These are phyloP conservation scores for Ogataea nitratoaversa DNA, from an alignment of 805 yeast genomes.

Conservation along the genomic window DNA sequence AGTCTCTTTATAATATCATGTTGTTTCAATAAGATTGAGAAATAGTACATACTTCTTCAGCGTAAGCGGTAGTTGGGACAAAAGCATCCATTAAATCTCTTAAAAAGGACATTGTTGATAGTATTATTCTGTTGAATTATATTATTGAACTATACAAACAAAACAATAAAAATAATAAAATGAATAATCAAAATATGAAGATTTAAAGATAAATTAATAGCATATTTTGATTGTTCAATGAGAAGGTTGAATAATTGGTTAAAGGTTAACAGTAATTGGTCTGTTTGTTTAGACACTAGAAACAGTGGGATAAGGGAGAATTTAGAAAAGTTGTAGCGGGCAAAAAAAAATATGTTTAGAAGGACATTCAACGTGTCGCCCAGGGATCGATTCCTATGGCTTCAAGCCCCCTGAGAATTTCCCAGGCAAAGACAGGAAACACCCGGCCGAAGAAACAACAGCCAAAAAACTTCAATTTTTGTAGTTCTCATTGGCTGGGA, in stretches of 20 bases:
- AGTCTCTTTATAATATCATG: too few relatives aligned
- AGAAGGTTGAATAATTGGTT: conserved; percentile 3
- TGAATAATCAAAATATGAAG: background rate
- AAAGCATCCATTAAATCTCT: conserved; percentile 77
- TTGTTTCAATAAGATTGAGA: too few relatives aligned
- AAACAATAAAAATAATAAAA: too few relatives aligned
- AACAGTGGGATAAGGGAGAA: too few relatives aligned
- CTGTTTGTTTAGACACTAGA: background rate
- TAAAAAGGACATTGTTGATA: conserved; percentile 38
- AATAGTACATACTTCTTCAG: conserved; percentile 53
- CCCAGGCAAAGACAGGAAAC: too few relatives aligned
- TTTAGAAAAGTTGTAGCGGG: too few relatives aligned
- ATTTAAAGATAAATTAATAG: too few relatives aligned
- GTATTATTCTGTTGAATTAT: conserved; percentile 1
- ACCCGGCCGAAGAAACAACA: too few relatives aligned
- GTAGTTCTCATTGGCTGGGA: conserved; percentile 22
- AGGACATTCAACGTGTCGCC: too few relatives aligned
- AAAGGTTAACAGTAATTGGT: conserved; percentile 3
- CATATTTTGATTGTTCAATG: too few relatives aligned
- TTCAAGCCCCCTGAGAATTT: too few relatives aligned
- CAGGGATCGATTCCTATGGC: too few relatives aligned
- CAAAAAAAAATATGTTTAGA: background rate
- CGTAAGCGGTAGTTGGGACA: conserved; percentile 76
- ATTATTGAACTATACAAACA: background rate
- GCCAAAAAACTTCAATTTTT: conserved; percentile 24